phyloP scores from a whole-genome alignment of 148 eudicot species.

The Nyssa sinensis region DNA sequence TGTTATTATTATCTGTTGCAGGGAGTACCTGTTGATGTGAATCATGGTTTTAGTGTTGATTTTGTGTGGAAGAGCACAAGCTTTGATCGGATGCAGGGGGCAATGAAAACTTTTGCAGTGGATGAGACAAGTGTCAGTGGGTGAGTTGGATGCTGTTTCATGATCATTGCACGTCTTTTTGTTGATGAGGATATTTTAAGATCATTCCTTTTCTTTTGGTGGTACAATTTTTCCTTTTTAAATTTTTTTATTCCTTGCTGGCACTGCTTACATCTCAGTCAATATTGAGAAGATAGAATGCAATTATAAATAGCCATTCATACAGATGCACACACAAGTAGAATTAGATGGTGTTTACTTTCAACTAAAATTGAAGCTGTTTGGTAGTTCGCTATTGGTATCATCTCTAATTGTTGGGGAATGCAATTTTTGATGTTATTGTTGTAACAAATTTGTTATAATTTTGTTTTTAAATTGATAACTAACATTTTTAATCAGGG shows the following conservation, averaged over 20 bases:
- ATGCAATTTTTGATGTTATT: neutral
- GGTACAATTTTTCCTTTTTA: neutral
- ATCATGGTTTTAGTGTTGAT: slow-evolving; percentile 95
- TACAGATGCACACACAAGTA: too few relatives aligned
- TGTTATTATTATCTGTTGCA: slow-evolving; percentile 21
- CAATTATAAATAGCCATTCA: neutral
- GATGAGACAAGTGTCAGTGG: slow-evolving; percentile 99
- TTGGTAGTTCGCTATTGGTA: neutral
- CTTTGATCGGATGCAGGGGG: slow-evolving; percentile 99
- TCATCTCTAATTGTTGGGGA: neutral
- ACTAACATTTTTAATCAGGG: neutral
- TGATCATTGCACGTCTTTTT: neutral
- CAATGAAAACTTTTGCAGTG: slow-evolving; percentile 98
- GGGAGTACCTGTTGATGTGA: slow-evolving; percentile 95
- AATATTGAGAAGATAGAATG: neutral
- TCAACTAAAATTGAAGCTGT: neutral
- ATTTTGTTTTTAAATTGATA: neutral
- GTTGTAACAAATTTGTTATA: neutral
- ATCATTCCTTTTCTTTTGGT: too few relatives aligned
- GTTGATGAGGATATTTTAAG: neutral
- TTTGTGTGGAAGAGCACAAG: slow-evolving; percentile 99
- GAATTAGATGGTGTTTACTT: neutral
- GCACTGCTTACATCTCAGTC: neutral
- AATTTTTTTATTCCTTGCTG: too few relatives aligned
- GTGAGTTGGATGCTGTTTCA: slow-evolving; percentile 40